These are phyloP conservation scores for Potentilla sterilis DNA, from an alignment of 306 rosid genomes.

Conservation along the genomic window DNA sequence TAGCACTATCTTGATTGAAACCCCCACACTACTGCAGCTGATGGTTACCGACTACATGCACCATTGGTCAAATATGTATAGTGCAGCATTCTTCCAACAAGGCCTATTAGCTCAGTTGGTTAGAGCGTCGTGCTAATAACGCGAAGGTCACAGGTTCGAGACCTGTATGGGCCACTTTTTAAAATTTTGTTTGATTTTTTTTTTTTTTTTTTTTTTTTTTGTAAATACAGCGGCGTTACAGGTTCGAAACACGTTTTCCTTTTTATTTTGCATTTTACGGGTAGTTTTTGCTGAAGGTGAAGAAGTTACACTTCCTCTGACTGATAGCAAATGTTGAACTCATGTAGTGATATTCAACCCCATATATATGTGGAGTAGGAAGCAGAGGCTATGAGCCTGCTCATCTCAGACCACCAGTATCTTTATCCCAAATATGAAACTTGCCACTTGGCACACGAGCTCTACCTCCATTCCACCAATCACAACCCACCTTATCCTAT, in stretches of 20 bases:
- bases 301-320: not conserved
- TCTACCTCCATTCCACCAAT: slow-evolving; percentile 58
- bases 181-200: not conserved
- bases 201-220: not conserved
- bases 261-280: not conserved
- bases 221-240: too few species aligned
- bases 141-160: slow-evolving; percentile 20
- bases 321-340: not conserved
- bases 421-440: slow-evolving; percentile 38
- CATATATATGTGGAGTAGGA: slow-evolving; percentile 8
- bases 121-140: slow-evolving; percentile 21
- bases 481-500: slow-evolving; percentile 77
- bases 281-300: not conserved
- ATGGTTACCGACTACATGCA: too few species aligned
- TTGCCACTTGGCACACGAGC: slow-evolving; percentile 50
- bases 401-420: slow-evolving; percentile 27
- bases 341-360: not conserved
- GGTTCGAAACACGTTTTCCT: not conserved
- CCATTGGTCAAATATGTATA: not conserved
- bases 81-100: fast-evolving
- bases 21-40: not conserved
- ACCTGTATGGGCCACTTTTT: slow-evolving; percentile 14
- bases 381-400: not conserved
- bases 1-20: too few species aligned
- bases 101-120: slow-evolving; percentile 23